Base-by-base conservation (phyloP, 1,284 basidiomycete species). In the Singerocomus rubriflavus region DNA sequence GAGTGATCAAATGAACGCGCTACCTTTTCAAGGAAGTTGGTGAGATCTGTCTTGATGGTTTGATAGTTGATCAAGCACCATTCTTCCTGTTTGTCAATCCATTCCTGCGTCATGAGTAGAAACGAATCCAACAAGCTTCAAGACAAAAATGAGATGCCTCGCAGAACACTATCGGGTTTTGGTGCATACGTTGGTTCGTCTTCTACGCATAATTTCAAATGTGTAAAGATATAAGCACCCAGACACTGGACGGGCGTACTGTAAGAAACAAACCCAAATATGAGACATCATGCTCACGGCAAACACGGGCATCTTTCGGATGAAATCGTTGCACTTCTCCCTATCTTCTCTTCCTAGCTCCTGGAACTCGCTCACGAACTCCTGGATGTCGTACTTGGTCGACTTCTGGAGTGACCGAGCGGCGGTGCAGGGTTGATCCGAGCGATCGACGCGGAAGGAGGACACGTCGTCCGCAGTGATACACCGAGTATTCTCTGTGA, bases 1-100 rank as follows among this genome's bases (percentile, higher is more conserved):
- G 3, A 31, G 16, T 0, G 17, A 30, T 10, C 16, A 4, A 33
- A 14, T 9, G 16, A 32, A 38, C 30, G 13, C 2, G 17, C 31
- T 34, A 65, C 63, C 56, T 52, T 48, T n/a, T 49, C 30, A 12
- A 64, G 51, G 25, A 67, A 39, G 16, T 6, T n/a, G 0, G 31
- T 21, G 5, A 65, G 54, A 11, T 44, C 43, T 3, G 44, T 33
- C 37, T 65, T 64, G 12, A 65, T 56, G 6, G 33, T 40, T n/a
- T 46, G 51, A n/a, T 65, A 61, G 44, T 65, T 51, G 34, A 60
- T 17, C 1, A 68, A 34, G 35, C 63, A 65, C 66, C 62, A 67
- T 36, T 60, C 54, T 11, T 68, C 62, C 12, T 50, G 36, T 27
- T 48, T 46, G 29, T 60, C 25, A 29, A 51, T 49, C 63, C 64